Evolutionary conservation across 2,329 filamentous ascomycete species (phyloP).

Genomic region (Hymenoscyphus fraxineus): DNA sequence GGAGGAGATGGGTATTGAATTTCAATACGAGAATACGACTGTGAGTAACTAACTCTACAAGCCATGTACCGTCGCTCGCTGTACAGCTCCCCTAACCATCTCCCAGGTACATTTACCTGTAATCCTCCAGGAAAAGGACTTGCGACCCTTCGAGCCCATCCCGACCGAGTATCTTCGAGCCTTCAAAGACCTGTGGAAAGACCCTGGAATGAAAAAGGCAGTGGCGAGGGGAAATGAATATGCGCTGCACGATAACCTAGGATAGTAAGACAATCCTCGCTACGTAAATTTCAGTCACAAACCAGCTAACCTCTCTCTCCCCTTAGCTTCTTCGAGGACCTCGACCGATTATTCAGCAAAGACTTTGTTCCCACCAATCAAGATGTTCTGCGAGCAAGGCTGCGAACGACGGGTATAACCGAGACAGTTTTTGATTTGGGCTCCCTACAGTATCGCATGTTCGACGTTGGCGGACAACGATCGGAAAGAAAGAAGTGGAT

Average conservation of each 20-base stretch:
- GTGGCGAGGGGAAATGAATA: conserved; percentile 94
- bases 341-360: conserved; percentile 70
- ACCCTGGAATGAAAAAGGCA: conserved; percentile 79
- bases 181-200: conserved; percentile 79
- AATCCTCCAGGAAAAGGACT: conserved; percentile 75
- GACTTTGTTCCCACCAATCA: conserved; percentile 89
- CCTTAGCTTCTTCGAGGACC: conserved; percentile 73
- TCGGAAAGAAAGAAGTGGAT: conserved; percentile 79
- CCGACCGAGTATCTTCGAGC: conserved; percentile 74
- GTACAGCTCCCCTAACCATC: conserved; percentile 3
- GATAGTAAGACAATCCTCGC: conserved; percentile 66
- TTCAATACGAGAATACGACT: conserved; percentile 74
- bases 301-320: conserved; percentile 13
- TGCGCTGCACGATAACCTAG: conserved; percentile 90
- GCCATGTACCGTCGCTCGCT: conserved; percentile 1
- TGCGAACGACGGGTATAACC: conserved; percentile 92
- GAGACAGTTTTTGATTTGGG: conserved; percentile 92
- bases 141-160: conserved; percentile 76
- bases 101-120: conserved; percentile 72
- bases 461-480: conserved; percentile 70
- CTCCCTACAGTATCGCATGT: conserved; percentile 90
- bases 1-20: conserved; percentile 76
- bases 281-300: conserved; percentile 7
- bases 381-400: conserved; percentile 83
- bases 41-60: conserved; percentile 47